Conservation (phyloP, 306 rosid genomes). For the Geum urbanum region DNA sequence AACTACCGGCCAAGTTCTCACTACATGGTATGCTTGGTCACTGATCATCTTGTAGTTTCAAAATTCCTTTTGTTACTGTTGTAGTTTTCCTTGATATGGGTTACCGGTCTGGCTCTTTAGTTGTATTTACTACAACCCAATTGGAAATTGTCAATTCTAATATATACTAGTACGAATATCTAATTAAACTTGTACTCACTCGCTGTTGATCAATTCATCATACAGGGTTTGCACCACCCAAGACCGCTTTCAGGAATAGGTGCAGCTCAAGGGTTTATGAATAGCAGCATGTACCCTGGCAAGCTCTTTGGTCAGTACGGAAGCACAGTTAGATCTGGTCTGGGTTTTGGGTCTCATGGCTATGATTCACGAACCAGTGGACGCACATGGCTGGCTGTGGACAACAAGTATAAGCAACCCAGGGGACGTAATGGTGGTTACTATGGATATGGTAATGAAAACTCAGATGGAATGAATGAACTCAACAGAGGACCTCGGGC, state of each 20-base stretch:
- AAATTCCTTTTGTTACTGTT: neutral
- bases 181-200: too few species aligned
- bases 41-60: neutral
- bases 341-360: conserved; percentile 79
- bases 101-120: too few species aligned
- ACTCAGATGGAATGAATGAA: conserved; percentile 84
- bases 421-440: conserved; percentile 72
- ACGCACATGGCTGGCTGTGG: conserved; percentile 79
- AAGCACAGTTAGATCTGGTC: conserved; percentile 63
- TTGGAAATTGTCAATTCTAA: too few species aligned
- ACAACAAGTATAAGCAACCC: conserved; percentile 67
- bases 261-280: conserved; percentile 55
- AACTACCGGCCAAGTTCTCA: conserved; percentile 67
- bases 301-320: conserved; percentile 76
- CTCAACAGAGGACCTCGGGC: conserved; percentile 89
- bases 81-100: neutral
- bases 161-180: too few species aligned
- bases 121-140: too few species aligned
- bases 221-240: conserved; percentile 84
- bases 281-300: conserved; percentile 71
- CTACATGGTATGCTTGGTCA: conserved; percentile 51
- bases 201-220: too few species aligned
- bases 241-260: conserved; percentile 80
- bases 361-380: conserved; percentile 76
- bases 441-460: conserved; percentile 81